A percentile compares a stretch with the other conserved stretches of the same genome.
These are phyloP conservation scores for Phytophthora ohioensis DNA, from an alignment of 352 stramenopile genomes.

Conservation along the genomic window DNA sequence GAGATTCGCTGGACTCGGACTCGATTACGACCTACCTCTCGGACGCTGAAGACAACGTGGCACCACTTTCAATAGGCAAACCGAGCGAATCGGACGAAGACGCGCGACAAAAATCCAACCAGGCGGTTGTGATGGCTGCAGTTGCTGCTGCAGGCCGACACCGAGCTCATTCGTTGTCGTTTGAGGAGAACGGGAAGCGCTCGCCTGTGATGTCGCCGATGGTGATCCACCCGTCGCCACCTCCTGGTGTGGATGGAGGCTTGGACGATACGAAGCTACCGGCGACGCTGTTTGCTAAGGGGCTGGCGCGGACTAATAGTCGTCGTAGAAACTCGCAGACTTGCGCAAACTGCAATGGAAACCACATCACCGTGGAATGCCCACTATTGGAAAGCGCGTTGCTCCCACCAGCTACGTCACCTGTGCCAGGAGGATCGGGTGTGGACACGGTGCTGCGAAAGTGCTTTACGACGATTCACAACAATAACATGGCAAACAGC, in stretches of 20 bases:
- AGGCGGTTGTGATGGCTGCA: slow-evolving; percentile 52
- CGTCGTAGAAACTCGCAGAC: slow-evolving; percentile 66
- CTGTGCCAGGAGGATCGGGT: slow-evolving; percentile 19
- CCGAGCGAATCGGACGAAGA: slow-evolving; percentile 42
- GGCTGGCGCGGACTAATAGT: slow-evolving; percentile 60
- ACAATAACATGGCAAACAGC: slow-evolving; percentile 86
- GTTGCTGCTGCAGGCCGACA: slow-evolving; percentile 52
- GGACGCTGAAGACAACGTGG: slow-evolving; percentile 37
- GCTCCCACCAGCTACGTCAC: slow-evolving; percentile 22
- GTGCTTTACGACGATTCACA: slow-evolving; percentile 89
- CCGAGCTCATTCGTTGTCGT: slow-evolving; percentile 54
- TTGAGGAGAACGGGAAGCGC: slow-evolving; percentile 35
- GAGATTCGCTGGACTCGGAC: slow-evolving; percentile 56
- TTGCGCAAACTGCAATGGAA: slow-evolving; percentile 83
- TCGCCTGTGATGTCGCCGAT: slow-evolving; percentile 32
- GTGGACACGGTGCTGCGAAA: slow-evolving; percentile 87
- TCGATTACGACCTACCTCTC: slow-evolving; percentile 51
- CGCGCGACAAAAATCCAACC: slow-evolving; percentile 42
- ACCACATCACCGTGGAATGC: slow-evolving; percentile 86
- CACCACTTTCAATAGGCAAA: slow-evolving; percentile 10
- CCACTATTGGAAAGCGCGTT: slow-evolving; percentile 70
- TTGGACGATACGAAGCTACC: slow-evolving; percentile 36
- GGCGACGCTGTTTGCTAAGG: slow-evolving; percentile 45
- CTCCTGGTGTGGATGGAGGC: slow-evolving; percentile 15
- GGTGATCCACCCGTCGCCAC: slow-evolving; percentile 31